phyloP scores from a whole-genome alignment of 768 basidiomycete genomes.

The Podaxis carcinomalis region DNA sequence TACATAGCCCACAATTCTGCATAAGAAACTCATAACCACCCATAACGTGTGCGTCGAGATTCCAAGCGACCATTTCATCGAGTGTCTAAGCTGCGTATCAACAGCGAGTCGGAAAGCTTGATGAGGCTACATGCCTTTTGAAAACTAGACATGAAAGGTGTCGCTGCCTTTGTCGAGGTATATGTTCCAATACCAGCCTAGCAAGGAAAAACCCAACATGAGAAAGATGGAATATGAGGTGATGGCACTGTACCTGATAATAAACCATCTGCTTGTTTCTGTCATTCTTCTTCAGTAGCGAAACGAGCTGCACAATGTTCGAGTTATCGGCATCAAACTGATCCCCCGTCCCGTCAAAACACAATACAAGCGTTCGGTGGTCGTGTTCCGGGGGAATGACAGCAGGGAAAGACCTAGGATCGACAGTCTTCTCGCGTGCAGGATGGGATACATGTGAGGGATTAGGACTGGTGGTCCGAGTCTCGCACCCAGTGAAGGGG shows the following conservation, averaged over 20 bases:
- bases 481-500: slow-evolving; percentile 5
- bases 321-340: slow-evolving; percentile 52
- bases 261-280: slow-evolving; percentile 50
- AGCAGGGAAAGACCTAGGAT: slow-evolving; percentile 19
- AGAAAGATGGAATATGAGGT: not conserved
- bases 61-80: slow-evolving; percentile 48
- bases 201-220: not conserved
- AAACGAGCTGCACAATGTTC: slow-evolving; percentile 49
- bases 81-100: slow-evolving; percentile 26
- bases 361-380: slow-evolving; percentile 43
- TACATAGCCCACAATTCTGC: slow-evolving; percentile 36
- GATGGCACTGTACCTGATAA: slow-evolving; percentile 38
- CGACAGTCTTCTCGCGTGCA: slow-evolving; percentile 16
- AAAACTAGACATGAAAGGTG: slow-evolving; percentile 30
- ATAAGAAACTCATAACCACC: slow-evolving; percentile 58
- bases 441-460: not conserved
- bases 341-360: slow-evolving; percentile 56
- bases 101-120: no score
- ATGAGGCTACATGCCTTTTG: slow-evolving; percentile 24
- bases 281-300: slow-evolving; percentile 50
- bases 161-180: slow-evolving; percentile 31
- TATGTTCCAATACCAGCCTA: slow-evolving; percentile 54
- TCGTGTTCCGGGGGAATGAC: slow-evolving; percentile 37
- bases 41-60: slow-evolving; percentile 46
- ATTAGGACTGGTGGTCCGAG: slow-evolving; percentile 4